phyloP scores from a whole-genome alignment of 176 grass and related monocot species.

The Carex littledalei region DNA sequence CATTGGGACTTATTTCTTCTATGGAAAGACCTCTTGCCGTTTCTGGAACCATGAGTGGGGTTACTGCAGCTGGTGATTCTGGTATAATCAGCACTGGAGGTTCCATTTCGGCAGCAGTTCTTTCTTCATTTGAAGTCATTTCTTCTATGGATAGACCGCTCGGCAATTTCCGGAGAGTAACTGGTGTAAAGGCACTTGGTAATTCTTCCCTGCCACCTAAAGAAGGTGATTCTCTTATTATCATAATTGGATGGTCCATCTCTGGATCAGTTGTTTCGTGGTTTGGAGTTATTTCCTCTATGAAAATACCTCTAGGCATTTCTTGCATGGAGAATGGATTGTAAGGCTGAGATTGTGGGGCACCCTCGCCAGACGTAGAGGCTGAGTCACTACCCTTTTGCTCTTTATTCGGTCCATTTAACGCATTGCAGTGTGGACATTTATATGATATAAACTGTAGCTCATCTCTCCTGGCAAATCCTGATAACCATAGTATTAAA shows the following conservation, averaged over 20 bases:
- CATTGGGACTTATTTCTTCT: slow-evolving; percentile 18
- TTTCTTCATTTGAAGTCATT: background rate
- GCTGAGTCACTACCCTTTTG: background rate
- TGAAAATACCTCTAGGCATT: slow-evolving; percentile 14
- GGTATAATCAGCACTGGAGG: slow-evolving; percentile 10
- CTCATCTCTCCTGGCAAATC: slow-evolving; percentile 16
- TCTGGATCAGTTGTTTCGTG: slow-evolving; percentile 19
- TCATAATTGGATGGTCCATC: slow-evolving; percentile 22
- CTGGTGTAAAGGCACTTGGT: background rate
- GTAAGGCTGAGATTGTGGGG: background rate
- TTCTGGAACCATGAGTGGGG: background rate
- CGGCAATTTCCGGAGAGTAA: background rate
- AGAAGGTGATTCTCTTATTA: slow-evolving; percentile 21
- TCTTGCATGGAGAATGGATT: background rate
- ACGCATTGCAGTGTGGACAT: slow-evolving; percentile 20
- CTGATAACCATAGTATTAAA: slow-evolving; percentile 15
- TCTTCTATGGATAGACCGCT: slow-evolving; percentile 22
- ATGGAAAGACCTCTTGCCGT: slow-evolving; percentile 3
- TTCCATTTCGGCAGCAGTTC: slow-evolving; percentile 15
- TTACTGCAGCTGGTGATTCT: background rate
- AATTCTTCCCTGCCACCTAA: background rate
- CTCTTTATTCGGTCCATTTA: slow-evolving; percentile 13
- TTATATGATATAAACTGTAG: slow-evolving; percentile 20
- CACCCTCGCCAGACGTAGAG: slow-evolving; percentile 1
- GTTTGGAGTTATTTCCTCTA: slow-evolving; percentile 23